A percentile compares a stretch with the other conserved stretches of the same genome.
phyloP scores from a whole-genome alignment of 305 asterid genomes.

The Caryopteris hybrid region DNA sequence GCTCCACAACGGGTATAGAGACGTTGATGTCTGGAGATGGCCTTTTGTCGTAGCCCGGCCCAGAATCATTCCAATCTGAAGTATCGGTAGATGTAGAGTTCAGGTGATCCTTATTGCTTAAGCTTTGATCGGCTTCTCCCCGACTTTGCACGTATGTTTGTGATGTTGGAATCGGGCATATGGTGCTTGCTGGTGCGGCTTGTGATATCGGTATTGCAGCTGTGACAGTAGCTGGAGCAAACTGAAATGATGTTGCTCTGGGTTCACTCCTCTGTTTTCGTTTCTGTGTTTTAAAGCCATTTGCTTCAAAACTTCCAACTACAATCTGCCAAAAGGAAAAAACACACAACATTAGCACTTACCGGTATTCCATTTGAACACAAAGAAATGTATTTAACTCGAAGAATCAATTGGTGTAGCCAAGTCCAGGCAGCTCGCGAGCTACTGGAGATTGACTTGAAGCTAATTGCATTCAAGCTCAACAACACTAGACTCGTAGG shows the following conservation, averaged over 20 bases:
- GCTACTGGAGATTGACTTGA: too few relatives aligned
- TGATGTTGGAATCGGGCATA: slow-evolving; percentile 18
- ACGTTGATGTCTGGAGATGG: slow-evolving; percentile 61
- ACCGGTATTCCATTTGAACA: not conserved
- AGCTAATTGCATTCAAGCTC: too few relatives aligned
- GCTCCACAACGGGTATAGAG: slow-evolving; percentile 43
- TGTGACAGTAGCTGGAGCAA: slow-evolving; percentile 29
- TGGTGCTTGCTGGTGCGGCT: slow-evolving; percentile 31
- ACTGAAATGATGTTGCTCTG: slow-evolving; percentile 23
- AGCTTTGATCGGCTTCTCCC: slow-evolving; percentile 30
- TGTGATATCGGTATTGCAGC: slow-evolving; percentile 45
- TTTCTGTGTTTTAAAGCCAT: slow-evolving; percentile 29
- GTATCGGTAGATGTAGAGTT: slow-evolving; percentile 41
- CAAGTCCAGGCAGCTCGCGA: too few relatives aligned
- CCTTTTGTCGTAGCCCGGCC: slow-evolving; percentile 36
- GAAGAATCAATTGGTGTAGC: too few relatives aligned
- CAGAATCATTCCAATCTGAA: slow-evolving; percentile 45
- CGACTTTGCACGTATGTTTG: slow-evolving; percentile 32
- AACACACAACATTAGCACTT: not conserved
- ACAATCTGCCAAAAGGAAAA: slow-evolving; percentile 43
- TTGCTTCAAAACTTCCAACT: slow-evolving; percentile 58
- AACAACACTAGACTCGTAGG: too few relatives aligned
- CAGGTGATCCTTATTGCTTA: slow-evolving; percentile 26
- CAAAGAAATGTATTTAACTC: not conserved
- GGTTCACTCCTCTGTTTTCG: slow-evolving; percentile 28